These are phyloP conservation scores for Mortierella sp. DNA, from an alignment of 371 early-diverging fungal genomes.

Conservation along the genomic window DNA sequence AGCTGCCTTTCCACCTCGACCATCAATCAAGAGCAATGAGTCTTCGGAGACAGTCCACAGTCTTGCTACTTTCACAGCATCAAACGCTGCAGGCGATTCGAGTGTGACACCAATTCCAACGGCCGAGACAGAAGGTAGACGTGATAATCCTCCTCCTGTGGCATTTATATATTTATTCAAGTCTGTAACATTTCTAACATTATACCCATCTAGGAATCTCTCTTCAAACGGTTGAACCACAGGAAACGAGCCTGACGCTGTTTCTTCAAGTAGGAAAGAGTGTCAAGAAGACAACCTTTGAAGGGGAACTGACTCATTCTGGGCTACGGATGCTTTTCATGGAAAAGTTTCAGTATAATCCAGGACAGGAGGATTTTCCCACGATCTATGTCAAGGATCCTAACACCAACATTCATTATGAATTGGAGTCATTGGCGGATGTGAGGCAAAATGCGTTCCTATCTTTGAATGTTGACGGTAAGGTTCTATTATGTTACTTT, in stretches of 20 bases:
- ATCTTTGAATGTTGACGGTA: constrained; percentile 73
- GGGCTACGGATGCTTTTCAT: constrained; percentile 69
- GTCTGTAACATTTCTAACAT: too few relatives aligned
- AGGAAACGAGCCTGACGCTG: constrained; percentile 48
- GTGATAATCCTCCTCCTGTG: too few relatives aligned
- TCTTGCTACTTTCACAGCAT: not conserved
- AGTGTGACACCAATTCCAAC: constrained; percentile 21
- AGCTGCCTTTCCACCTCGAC: not conserved
- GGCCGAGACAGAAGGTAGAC: constrained; percentile 8
- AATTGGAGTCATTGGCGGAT: constrained; percentile 73
- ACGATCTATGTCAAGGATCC: constrained; percentile 77
- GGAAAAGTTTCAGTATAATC: constrained; percentile 71
- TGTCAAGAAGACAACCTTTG: constrained; percentile 63
- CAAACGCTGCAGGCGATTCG: constrained; percentile 12
- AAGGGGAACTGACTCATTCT: constrained; percentile 68
- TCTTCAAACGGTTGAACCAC: constrained; percentile 6
- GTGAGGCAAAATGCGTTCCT: constrained; percentile 70
- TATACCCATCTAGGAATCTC: too few relatives aligned
- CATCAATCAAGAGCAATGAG: not conserved
- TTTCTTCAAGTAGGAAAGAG: constrained; percentile 64
- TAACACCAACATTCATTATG: constrained; percentile 67
- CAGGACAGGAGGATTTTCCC: constrained; percentile 72
- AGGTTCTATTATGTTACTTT: too few relatives aligned
- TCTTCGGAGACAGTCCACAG: constrained; percentile 19
- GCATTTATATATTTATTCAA: too few relatives aligned